Conservation (phyloP, 2,329 filamentous ascomycete species). For the Alternaria postmessia region DNA sequence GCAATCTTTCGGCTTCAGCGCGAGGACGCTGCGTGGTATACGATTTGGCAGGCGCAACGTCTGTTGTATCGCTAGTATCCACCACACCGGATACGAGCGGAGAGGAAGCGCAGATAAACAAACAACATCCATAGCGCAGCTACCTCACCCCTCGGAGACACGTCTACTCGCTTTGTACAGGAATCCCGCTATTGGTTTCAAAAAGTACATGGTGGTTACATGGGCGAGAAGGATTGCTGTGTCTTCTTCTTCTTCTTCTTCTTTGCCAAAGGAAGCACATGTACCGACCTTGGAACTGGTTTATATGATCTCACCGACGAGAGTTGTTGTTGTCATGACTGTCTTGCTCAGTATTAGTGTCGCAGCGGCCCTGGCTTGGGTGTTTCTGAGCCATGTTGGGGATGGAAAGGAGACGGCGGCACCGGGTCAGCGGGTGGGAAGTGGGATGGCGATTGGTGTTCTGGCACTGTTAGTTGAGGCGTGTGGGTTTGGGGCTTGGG, state of each 20-base stretch:
- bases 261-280: not conserved
- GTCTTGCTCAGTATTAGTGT: conserved; percentile 27
- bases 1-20: conserved; percentile 33
- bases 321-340: conserved; percentile 25
- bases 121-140: not conserved
- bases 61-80: too few relatives aligned
- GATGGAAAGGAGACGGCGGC: not conserved
- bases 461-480: not conserved
- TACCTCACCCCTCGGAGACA: not conserved
- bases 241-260: not conserved
- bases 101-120: not conserved
- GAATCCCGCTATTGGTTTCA: not conserved
- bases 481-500: not conserved
- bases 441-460: not conserved
- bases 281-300: not conserved
- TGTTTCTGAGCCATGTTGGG: conserved; percentile 1
- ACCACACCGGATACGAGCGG: too few relatives aligned
- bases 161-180: not conserved
- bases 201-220: not conserved
- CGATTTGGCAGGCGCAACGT: conserved; percentile 12
- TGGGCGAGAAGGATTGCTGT: not conserved
- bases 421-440: not conserved
- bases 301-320: conserved; percentile 19
- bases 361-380: conserved; percentile 5
- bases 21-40: conserved; percentile 29